phyloP scores from a whole-genome alignment of 371 early-diverging fungal genomes.

The Mucor lusitanicus region DNA sequence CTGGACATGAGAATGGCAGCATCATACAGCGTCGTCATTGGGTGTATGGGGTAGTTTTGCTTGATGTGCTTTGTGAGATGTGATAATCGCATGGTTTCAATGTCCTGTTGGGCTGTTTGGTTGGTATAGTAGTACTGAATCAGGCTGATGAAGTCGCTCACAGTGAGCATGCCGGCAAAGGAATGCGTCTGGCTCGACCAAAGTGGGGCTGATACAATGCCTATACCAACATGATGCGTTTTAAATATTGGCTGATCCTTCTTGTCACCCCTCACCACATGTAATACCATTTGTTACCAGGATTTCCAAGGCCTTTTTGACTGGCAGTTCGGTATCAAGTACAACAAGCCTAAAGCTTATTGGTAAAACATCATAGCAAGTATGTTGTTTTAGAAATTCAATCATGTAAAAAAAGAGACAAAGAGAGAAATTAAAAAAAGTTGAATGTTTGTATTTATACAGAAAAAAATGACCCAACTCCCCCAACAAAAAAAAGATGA shows the following conservation, averaged over 20 bases:
- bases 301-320: slow-evolving; percentile 86
- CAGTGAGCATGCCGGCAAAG: slow-evolving; percentile 87
- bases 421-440: background rate
- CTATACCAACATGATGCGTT: slow-evolving; percentile 34
- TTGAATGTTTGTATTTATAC: background rate
- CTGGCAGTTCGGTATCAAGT: slow-evolving; percentile 77
- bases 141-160: slow-evolving; percentile 85
- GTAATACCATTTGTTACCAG: slow-evolving; percentile 86
- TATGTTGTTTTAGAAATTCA: slow-evolving; percentile 67
- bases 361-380: slow-evolving; percentile 83
- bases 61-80: slow-evolving; percentile 54
- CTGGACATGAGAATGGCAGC: slow-evolving; percentile 70
- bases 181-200: slow-evolving; percentile 75
- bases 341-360: slow-evolving; percentile 82
- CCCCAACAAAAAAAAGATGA: background rate
- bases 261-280: background rate
- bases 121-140: slow-evolving; percentile 81
- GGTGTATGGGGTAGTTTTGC: slow-evolving; percentile 58
- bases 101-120: slow-evolving; percentile 67
- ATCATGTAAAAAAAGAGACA: slow-evolving; percentile 22
- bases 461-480: background rate
- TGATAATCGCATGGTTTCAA: slow-evolving; percentile 72
- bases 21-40: slow-evolving; percentile 75
- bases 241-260: background rate
- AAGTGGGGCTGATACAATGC: slow-evolving; percentile 85